Evolutionary conservation across 305 asterid genomes (phyloP), one percentile per base, ranked within the genome.

Genomic region (Solanum chacoense): DNA sequence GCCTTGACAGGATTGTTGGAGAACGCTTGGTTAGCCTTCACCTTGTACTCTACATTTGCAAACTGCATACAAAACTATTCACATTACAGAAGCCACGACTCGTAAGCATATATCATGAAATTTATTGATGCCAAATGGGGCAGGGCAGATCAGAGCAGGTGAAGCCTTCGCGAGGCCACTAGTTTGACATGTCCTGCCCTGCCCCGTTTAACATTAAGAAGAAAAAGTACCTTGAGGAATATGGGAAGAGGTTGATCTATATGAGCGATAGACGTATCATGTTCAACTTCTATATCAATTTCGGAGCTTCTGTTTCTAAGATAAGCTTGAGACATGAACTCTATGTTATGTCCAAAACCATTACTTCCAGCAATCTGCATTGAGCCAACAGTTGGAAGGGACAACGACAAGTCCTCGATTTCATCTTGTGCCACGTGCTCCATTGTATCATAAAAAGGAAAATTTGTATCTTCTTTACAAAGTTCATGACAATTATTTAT

Each of bases 11-110:
- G 95, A 90, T 95, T 96, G 37, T 73, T 91, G 63, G 94, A 89
- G 4, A 92, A 89, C 34, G 87, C 91, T 36, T 80, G 92, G 34
- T 91, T 92, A 50, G 88, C 75, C 91, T 89, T 96, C 10, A 96
- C 98, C 93, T 92, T 97, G 91, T 93, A 95, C 92, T 96, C 96
- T 67, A 97, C 99, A 91, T 94, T 98, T 65, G 92, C 93, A 92
- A 97, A 97, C 99, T 97, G 95, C 91, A 93, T 37, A 14, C 26
- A 11, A 50, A 28, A 76, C 38, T 6, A 81, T 31, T 81, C 38
- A 10, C 38, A 24, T 80, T 42, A 24, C 11, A 78, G 12, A 87
- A 75, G 34, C 75, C 35, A 87, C 26, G 8, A 75, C 35, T 80
- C 18, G 29, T 40, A 24, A 38, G 29, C 36, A 24, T 79, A 38